phyloP scores from a whole-genome alignment of 2,329 filamentous ascomycete species.

The Exophiala calicioides region DNA sequence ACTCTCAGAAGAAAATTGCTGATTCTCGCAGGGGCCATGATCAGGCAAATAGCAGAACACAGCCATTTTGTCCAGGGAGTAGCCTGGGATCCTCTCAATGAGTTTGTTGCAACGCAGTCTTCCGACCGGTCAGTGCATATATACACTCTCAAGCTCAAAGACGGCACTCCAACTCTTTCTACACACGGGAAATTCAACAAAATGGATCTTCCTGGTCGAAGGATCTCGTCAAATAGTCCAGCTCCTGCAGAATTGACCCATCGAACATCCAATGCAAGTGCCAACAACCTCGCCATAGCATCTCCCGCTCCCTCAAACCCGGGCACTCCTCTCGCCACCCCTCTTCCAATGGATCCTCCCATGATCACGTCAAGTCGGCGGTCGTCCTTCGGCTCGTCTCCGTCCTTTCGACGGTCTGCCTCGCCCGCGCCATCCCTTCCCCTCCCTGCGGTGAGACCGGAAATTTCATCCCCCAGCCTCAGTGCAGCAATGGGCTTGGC shows the following conservation, averaged over 20 bases:
- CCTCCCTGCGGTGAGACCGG: conserved; percentile 91
- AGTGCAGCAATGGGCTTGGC: conserved; percentile 59
- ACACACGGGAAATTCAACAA: conserved; percentile 80
- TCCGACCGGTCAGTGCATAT: conserved; percentile 98
- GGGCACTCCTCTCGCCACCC: conserved; percentile 85
- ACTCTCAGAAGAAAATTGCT: neutral
- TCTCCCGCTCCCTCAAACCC: conserved; percentile 90
- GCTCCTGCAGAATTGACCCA: conserved; percentile 79
- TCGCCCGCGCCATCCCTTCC: conserved; percentile 94
- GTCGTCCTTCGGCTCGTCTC: conserved; percentile 84
- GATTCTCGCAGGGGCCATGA: conserved; percentile 47
- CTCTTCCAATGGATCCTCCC: conserved; percentile 87
- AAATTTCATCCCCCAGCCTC: conserved; percentile 75
- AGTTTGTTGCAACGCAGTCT: conserved; percentile 96
- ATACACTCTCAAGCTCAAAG: conserved; percentile 93
- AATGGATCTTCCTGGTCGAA: conserved; percentile 88
- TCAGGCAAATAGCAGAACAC: conserved; percentile 94
- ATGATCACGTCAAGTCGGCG: conserved; percentile 86
- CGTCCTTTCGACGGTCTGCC: conserved; percentile 78
- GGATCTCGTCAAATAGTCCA: conserved; percentile 88
- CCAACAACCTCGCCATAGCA: conserved; percentile 58
- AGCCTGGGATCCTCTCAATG: conserved; percentile 96
- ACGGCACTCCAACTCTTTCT: conserved; percentile 85
- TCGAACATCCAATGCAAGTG: conserved; percentile 53
- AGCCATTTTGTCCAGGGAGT: conserved; percentile 98